Conservation (phyloP, 495 filamentous ascomycete genomes). For the Neurospora pannonica region DNA sequence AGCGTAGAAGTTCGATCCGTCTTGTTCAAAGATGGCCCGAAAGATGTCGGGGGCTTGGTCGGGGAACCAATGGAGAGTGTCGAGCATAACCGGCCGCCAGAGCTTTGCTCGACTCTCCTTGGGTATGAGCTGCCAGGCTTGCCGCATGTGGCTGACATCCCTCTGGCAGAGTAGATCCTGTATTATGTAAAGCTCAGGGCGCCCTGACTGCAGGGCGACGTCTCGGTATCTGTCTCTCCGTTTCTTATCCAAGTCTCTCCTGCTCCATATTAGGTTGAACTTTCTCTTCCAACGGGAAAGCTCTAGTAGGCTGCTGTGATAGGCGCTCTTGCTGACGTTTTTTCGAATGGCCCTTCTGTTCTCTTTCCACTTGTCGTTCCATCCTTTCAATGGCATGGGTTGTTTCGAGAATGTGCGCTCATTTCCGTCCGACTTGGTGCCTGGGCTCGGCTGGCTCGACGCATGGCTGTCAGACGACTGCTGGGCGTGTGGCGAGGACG, state of each 20-base stretch:
- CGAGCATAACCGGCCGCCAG: slow-evolving; percentile 47
- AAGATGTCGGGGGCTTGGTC: slow-evolving; percentile 38
- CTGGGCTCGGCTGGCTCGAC: neutral
- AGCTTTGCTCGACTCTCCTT: neutral
- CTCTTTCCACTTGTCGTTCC: neutral
- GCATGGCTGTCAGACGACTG: neutral
- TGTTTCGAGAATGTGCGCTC: neutral
- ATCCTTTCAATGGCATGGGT: neutral
- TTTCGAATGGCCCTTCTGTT: neutral
- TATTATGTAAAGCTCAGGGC: neutral
- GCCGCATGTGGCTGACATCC: neutral
- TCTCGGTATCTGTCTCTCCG: neutral
- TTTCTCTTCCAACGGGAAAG: neutral
- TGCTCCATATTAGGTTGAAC: neutral
- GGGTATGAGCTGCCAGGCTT: neutral
- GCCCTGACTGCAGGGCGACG: neutral
- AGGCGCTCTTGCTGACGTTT: neutral
- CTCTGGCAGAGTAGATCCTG: neutral
- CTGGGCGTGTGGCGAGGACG: neutral
- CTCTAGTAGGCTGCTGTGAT: neutral
- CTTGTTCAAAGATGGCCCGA: slow-evolving; percentile 32
- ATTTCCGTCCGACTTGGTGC: neutral
- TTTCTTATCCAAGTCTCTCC: neutral
- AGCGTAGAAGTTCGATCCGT: slow-evolving; percentile 38
- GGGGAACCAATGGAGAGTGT: slow-evolving; percentile 39